Base-by-base conservation (phyloP, 345 rosid genomes). In the Hirschfeldia incana region DNA sequence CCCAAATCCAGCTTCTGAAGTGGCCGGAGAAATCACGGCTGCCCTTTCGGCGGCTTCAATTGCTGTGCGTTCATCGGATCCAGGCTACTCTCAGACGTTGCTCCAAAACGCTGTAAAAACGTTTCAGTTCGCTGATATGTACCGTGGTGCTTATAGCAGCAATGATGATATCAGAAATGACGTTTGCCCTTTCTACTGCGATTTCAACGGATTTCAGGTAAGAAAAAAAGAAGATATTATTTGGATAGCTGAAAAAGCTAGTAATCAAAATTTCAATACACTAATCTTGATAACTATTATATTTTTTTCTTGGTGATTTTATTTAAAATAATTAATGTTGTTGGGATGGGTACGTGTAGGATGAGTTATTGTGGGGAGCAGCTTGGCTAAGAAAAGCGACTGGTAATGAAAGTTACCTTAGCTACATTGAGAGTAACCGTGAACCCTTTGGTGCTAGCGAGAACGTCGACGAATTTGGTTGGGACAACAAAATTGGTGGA, bases 401-500 rank as follows among this genome's bases (percentile, higher is more conserved):
- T 33, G 78, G 82, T 39, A 90, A 86, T 66, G 86, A 88, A 30
- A 44, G 80, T 76, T 95, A 86, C 79, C 91, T 93, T 13, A 79
- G 51, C 74, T 95, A 91, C 87, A 86, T 93, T 44, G 79, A 93
- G 81, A 85, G 70, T 81, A 95, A 95, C 61, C 88, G 96, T 69
- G 89, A 91, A 73, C 85, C 99, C 0, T 90, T 93, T 37, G 99
- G 98, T 39, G 98, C 97, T 26, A 92, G 84, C 46, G 99, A 93
- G 68, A 95, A 93, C 72, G 89, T 90, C 67, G 91, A 95, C 62
- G 99, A 95, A 79, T 95, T 90, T 63, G 99, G 98, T 0, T 93
- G 99, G 99, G 97, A 95, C 85, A 95, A 95, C 73, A 95, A 95
- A 85, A 92, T 93, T 64, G 97, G 97, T 49, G 99, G 99, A 30